Conservation (phyloP, 2,329 filamentous ascomycete genomes). For the Aspergillus sp. region DNA sequence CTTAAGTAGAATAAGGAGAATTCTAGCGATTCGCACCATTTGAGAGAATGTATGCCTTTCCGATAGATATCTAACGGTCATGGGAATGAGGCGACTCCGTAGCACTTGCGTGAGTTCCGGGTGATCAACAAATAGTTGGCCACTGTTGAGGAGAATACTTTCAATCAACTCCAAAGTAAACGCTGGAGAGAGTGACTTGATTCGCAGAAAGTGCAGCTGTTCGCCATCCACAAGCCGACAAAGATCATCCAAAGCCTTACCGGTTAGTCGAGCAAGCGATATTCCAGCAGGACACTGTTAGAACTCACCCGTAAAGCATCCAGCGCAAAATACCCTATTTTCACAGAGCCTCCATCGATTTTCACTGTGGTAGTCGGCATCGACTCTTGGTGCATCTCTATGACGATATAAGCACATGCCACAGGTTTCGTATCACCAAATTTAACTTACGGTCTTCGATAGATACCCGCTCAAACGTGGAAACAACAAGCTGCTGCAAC, state of each 20-base stretch:
- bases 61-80: conserved; percentile 74
- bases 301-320: conserved; percentile 73
- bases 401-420: conserved; percentile 6
- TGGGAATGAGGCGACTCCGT: conserved; percentile 74
- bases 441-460: conserved; percentile 69
- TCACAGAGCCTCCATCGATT: conserved; percentile 62
- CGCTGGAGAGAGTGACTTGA: conserved; percentile 73
- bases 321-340: conserved; percentile 72
- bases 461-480: conserved; percentile 88
- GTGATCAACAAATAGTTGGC: conserved; percentile 74
- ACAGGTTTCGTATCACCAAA: neutral
- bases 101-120: conserved; percentile 79
- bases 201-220: conserved; percentile 76
- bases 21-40: conserved; percentile 77
- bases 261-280: neutral
- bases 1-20: conserved; percentile 77
- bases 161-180: conserved; percentile 92
- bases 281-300: neutral
- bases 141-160: conserved; percentile 82
- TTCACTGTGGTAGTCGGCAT: conserved; percentile 67
- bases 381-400: conserved; percentile 43
- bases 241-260: conserved; percentile 79
- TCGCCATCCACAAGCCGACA: conserved; percentile 85
- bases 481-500: conserved; percentile 86
- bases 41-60: conserved; percentile 78